Evolutionary conservation across 179 eudicot genomes (phyloP).

Genomic region (Beta lomatogona): DNA sequence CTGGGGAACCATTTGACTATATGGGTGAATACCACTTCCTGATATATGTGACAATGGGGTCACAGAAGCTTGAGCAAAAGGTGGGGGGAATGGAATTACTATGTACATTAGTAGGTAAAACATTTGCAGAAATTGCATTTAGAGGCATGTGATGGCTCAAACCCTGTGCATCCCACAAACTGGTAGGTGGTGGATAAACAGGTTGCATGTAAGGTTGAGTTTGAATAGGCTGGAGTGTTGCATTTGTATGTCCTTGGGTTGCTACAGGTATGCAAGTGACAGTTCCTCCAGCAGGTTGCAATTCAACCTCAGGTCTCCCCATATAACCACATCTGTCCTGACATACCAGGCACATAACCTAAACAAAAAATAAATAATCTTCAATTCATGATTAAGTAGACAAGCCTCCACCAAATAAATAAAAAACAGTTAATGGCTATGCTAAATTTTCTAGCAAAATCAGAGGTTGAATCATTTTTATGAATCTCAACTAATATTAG

Average conservation of each 20-base stretch:
- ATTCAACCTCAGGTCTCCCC: constrained; percentile 51
- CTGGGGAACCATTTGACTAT: constrained; percentile 51
- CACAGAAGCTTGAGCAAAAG: constrained; percentile 74
- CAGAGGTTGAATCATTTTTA: no score
- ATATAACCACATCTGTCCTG: constrained; percentile 61
- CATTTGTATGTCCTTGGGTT: constrained; percentile 45
- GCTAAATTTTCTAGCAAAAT: neutral
- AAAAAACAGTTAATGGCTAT: neutral
- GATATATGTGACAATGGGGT: constrained; percentile 70
- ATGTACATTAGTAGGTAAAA: constrained; percentile 47
- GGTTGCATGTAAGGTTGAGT: constrained; percentile 56
- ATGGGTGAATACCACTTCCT: constrained; percentile 55
- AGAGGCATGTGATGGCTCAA: constrained; percentile 49
- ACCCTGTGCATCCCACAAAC: constrained; percentile 73
- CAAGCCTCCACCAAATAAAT: neutral
- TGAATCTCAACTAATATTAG: neutral
- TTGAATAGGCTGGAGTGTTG: constrained; percentile 60
- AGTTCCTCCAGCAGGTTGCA: constrained; percentile 45
- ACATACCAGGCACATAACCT: constrained; percentile 42
- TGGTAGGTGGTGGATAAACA: constrained; percentile 60
- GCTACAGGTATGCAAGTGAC: constrained; percentile 39
- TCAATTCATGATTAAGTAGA: neutral
- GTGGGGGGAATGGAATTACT: constrained; percentile 49
- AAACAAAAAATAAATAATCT: neutral
- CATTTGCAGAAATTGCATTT: constrained; percentile 41